These are phyloP conservation scores for Polyporus tsugae DNA, from an alignment of 1,284 basidiomycete genomes.

Conservation along the genomic window DNA sequence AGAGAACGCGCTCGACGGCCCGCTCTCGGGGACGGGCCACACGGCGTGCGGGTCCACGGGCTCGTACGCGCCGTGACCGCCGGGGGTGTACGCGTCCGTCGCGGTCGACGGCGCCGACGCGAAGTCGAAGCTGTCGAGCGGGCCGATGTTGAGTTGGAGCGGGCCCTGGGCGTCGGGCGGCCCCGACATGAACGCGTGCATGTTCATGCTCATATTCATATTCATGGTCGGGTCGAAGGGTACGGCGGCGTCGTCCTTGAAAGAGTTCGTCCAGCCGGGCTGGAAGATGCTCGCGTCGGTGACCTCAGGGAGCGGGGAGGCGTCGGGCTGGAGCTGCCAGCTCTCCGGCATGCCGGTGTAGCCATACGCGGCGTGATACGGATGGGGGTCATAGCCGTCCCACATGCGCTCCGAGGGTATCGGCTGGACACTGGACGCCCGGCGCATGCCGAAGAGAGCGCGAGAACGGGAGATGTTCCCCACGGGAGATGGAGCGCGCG, in stretches of 20 bases:
- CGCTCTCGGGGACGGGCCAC: slow-evolving; percentile 30
- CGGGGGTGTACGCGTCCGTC: slow-evolving; percentile 25
- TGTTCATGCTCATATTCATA: slow-evolving; percentile 8
- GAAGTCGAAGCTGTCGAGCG: slow-evolving; percentile 28
- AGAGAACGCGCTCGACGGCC: slow-evolving; percentile 53
- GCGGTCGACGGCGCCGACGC: slow-evolving; percentile 27
- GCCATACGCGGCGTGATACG: slow-evolving; percentile 18
- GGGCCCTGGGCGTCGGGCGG: slow-evolving; percentile 39
- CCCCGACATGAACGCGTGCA: slow-evolving; percentile 35
- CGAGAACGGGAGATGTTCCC: slow-evolving; percentile 52
- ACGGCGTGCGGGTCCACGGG: slow-evolving; percentile 39
- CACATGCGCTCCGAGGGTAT: slow-evolving; percentile 36
- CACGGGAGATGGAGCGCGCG: slow-evolving; percentile 53
- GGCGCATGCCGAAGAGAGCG: slow-evolving; percentile 48
- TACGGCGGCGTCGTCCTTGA: slow-evolving; percentile 45
- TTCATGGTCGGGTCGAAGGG: background rate
- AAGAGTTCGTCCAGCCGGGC: slow-evolving; percentile 42
- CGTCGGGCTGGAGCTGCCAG: slow-evolving; percentile 48
- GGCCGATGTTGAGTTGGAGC: slow-evolving; percentile 31
- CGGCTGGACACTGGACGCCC: slow-evolving; percentile 50
- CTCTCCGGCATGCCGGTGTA: slow-evolving; percentile 34
- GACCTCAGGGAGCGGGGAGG: slow-evolving; percentile 59
- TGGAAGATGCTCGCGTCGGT: slow-evolving; percentile 58
- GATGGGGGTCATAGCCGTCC: slow-evolving; percentile 29
- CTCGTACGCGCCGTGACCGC: slow-evolving; percentile 15